A percentile compares a stretch with the other conserved stretches of the same genome.
phyloP scores from a whole-genome alignment of 129 eudicot species.

The Flaveria bidentis region DNA sequence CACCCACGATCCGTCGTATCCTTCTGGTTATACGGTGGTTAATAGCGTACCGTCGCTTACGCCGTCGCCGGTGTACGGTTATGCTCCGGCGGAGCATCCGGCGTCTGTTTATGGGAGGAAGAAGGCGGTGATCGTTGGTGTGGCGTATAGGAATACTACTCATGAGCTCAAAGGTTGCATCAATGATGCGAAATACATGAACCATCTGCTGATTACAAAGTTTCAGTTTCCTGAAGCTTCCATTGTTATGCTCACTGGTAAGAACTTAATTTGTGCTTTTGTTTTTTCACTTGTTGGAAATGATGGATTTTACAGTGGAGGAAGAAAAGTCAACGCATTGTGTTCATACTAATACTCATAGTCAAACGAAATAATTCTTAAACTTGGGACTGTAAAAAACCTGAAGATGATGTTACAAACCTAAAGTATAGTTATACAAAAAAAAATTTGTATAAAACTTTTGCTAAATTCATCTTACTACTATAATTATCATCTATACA shows the following conservation, averaged over 20 bases:
- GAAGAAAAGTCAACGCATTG: background rate
- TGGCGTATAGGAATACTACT: slow-evolving; percentile 67
- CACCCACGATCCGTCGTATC: slow-evolving; percentile 20
- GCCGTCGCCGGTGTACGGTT: slow-evolving; percentile 12
- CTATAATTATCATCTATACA: too few species aligned
- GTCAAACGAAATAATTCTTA: too few species aligned
- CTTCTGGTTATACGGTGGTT: slow-evolving; percentile 22
- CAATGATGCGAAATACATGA: slow-evolving; percentile 91
- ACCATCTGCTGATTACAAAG: slow-evolving; percentile 58
- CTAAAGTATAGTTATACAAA: too few species aligned
- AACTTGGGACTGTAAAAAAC: too few species aligned
- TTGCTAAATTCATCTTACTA: too few species aligned
- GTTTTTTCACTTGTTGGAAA: too few species aligned
- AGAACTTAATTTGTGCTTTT: background rate
- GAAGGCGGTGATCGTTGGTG: slow-evolving; percentile 85
- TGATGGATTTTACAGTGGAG: too few species aligned
- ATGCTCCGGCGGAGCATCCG: slow-evolving; percentile 35
- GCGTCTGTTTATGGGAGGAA: slow-evolving; percentile 61
- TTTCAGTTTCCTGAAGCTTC: slow-evolving; percentile 73
- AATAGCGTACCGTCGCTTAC: background rate
- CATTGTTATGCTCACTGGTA: slow-evolving; percentile 90
- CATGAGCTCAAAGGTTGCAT: slow-evolving; percentile 92
- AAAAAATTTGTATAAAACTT: too few species aligned
- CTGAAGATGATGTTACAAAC: too few species aligned
- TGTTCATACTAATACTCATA: too few species aligned